These are phyloP conservation scores for Cladorrhinum samala DNA, from an alignment of 495 filamentous ascomycete genomes.

Conservation along the genomic window DNA sequence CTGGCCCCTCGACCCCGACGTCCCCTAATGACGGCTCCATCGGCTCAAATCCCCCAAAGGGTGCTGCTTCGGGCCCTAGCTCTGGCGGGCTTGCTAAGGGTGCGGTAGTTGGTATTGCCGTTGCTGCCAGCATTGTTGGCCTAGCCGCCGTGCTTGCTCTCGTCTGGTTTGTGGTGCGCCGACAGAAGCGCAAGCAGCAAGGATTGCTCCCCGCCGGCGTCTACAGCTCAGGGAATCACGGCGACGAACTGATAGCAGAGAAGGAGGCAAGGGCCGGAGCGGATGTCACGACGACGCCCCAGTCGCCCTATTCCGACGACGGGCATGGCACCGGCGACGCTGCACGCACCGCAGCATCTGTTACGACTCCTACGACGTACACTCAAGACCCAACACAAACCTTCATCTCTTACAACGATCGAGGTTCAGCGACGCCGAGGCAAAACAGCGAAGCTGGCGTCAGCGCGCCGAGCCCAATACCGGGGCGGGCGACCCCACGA, in stretches of 20 bases:
- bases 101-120: slow-evolving; percentile 39
- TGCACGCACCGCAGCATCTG: neutral
- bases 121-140: slow-evolving; percentile 30
- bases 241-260: slow-evolving; percentile 34
- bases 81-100: slow-evolving; percentile 24
- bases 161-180: slow-evolving; percentile 33
- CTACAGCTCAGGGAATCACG: slow-evolving; percentile 21
- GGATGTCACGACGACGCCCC: slow-evolving; percentile 23
- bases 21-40: neutral
- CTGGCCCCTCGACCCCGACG: neutral
- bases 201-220: slow-evolving; percentile 6
- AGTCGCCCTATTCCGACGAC: slow-evolving; percentile 36
- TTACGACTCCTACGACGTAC: slow-evolving; percentile 1
- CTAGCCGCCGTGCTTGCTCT: slow-evolving; percentile 28
- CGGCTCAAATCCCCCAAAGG: neutral
- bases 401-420: slow-evolving; percentile 37
- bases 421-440: slow-evolving; percentile 8
- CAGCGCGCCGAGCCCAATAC: slow-evolving; percentile 11
- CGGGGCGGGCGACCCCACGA: slow-evolving; percentile 20
- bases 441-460: slow-evolving; percentile 8
- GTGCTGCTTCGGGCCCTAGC: neutral
- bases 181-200: slow-evolving; percentile 15
- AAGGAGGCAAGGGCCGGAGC: slow-evolving; percentile 32
- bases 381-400: slow-evolving; percentile 13
- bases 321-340: slow-evolving; percentile 13